Evolutionary conservation across 2,329 filamentous ascomycete species (phyloP).

Genomic region (Diaporthe citriasiana): DNA sequence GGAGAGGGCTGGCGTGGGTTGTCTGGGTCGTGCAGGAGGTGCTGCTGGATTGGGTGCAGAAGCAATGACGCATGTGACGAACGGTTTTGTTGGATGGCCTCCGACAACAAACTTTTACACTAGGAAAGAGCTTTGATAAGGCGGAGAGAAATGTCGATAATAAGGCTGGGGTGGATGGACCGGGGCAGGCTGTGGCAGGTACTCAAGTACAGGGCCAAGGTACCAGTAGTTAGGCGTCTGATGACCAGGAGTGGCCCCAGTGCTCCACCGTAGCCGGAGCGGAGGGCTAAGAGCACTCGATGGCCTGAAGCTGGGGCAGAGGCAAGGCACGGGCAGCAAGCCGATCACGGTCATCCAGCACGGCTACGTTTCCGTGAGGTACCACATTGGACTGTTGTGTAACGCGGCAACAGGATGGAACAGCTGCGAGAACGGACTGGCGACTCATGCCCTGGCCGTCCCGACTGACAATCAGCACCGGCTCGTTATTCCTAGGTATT

Average conservation of each 20-base stretch:
- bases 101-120: constrained; percentile 37
- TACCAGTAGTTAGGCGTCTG: background rate
- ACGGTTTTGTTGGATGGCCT: constrained; percentile 22
- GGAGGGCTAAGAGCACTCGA: background rate
- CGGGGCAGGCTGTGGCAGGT: background rate
- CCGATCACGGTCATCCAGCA: constrained; percentile 31
- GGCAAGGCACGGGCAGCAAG: constrained; percentile 23
- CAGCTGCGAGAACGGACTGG: constrained; percentile 31
- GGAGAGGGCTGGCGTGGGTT: background rate
- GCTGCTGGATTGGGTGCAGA: constrained; percentile 14
- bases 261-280: constrained; percentile 30
- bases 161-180: constrained; percentile 7
- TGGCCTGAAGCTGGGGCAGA: constrained; percentile 1
- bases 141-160: constrained; percentile 19
- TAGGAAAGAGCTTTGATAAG: constrained; percentile 28
- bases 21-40: constrained; percentile 1
- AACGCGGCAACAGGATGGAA: background rate
- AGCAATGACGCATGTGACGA: constrained; percentile 41
- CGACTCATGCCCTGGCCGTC: constrained; percentile 26
- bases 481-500: constrained; percentile 29
- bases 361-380: background rate
- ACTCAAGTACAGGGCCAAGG: background rate
- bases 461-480: constrained; percentile 27
- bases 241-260: constrained; percentile 13
- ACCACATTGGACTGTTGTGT: constrained; percentile 15